phyloP scores from a whole-genome alignment of 73 alveolate species.

The Effrenium voratum region DNA sequence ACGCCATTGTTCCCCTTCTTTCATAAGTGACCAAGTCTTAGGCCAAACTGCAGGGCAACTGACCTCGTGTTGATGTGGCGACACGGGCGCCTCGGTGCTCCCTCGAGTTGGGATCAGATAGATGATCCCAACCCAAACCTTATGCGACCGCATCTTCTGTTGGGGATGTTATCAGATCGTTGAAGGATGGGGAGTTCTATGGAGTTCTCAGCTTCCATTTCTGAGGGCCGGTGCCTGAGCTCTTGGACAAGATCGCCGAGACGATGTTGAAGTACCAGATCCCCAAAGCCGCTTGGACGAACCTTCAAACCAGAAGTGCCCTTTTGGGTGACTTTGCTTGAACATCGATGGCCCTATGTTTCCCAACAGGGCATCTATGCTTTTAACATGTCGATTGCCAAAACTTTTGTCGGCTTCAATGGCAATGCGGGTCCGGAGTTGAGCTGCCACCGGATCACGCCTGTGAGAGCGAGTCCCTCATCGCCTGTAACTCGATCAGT shows the following conservation, averaged over 20 bases:
- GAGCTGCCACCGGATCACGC: no score
- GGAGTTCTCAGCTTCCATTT: no score
- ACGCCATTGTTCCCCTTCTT: no score
- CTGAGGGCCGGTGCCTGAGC: constrained; percentile 74
- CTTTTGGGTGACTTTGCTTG: no score
- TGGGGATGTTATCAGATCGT: background rate
- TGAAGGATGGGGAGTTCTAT: background rate
- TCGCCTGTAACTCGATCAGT: no score
- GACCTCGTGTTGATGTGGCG: background rate
- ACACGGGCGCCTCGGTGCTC: background rate
- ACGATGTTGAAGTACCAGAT: constrained; percentile 55
- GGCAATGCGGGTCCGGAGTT: no score
- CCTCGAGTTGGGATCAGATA: background rate
- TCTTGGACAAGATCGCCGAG: constrained; percentile 38
- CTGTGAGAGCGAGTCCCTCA: no score
- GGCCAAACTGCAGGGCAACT: background rate
- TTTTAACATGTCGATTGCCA: no score
- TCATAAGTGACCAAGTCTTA: background rate
- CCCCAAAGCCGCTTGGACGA: background rate
- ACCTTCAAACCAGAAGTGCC: background rate
- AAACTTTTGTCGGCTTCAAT: no score
- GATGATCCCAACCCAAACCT: no score
- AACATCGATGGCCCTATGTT: no score
- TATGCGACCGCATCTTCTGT: background rate
- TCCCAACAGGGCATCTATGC: no score